Base-by-base conservation (phyloP, 805 yeast genomes). In the Candida andamanensis region DNA sequence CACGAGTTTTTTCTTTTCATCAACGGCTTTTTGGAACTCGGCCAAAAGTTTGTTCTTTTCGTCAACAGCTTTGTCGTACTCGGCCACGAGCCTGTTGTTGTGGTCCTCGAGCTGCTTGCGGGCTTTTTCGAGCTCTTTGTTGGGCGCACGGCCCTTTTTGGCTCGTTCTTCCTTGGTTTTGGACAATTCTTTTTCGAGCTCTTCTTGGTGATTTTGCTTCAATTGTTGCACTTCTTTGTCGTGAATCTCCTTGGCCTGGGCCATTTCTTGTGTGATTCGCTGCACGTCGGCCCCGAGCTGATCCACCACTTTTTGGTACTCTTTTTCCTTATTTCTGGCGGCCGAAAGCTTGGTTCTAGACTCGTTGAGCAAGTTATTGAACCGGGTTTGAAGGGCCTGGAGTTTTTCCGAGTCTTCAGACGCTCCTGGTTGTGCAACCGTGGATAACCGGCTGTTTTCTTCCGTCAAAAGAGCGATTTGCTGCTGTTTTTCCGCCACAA, bases 391-490 rank as follows among this genome's bases (percentile, higher is more conserved):
- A 45, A 58, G 47, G 3, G 41, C 45, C 14, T 58, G 60, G 42
- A 41, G 42, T 29, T 47, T 53, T 33, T 40, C 40, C 42, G 42
- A 46, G 26, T 46, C 55, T 30, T 46, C 50, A 28, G 33, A 38
- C 25, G 30, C 36, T n/a, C 8, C 17, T 5, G 20, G 16, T 32
- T 69, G 69, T 5, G 76, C 55, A 38, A 77, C 67, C 10, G 54
- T 58, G 52, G 74, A 76, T 77, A 85, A 74, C 15, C 75, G 63
- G n/a, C 70, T 72, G 32, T 67, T 64, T 38, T 82, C 85, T 39
- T 74, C 75, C 23, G 60, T 57, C 6, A 69, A 46, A 16, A 73
- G 52, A 26, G 53, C 51, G 24, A 80, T 46, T 34, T 73, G 70
- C 46, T 73, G 69, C 13, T 65, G 69, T 33, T 72, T 75, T 11